phyloP scores from a whole-genome alignment of 2,329 filamentous ascomycete genomes.

The Hyphodiscus sp. region DNA sequence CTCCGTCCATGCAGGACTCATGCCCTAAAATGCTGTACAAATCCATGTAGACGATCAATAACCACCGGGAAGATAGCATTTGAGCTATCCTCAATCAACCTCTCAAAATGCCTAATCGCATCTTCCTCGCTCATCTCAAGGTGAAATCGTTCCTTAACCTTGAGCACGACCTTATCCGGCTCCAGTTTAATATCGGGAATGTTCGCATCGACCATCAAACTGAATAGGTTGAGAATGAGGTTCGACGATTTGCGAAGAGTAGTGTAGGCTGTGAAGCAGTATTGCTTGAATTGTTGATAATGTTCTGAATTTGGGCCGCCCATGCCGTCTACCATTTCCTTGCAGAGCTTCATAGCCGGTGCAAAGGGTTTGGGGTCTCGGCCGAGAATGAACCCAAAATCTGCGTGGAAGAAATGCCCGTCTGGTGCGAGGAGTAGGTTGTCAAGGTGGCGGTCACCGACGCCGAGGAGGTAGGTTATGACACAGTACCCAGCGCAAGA shows the following conservation, averaged over 20 bases:
- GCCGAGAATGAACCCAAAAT: conserved; percentile 96
- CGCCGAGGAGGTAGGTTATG: conserved; percentile 94
- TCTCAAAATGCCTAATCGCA: conserved; percentile 79
- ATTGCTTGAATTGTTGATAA: conserved; percentile 86
- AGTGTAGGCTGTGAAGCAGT: conserved; percentile 91
- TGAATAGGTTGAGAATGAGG: conserved; percentile 90
- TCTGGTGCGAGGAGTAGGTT: conserved; percentile 87
- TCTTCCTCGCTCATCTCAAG: conserved; percentile 89
- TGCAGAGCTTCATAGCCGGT: conserved; percentile 91
- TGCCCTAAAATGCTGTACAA: conserved; percentile 86
- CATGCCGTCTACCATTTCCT: conserved; percentile 99
- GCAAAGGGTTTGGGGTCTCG: conserved; percentile 97
- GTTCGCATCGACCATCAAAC: conserved; percentile 94
- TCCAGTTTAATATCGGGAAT: conserved; percentile 92
- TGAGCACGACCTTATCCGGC: conserved; percentile 87
- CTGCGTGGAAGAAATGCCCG: conserved; percentile 95
- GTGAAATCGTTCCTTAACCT: conserved; percentile 92
- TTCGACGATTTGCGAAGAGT: conserved; percentile 85
- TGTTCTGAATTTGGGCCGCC: conserved; percentile 75
- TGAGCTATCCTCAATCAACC: conserved; percentile 83
- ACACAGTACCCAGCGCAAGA: conserved; percentile 97
- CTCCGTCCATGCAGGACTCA: conserved; percentile 30
- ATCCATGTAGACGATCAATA: conserved; percentile 89
- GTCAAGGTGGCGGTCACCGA: conserved; percentile 92
- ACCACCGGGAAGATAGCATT: conserved; percentile 88